Evolutionary conservation across 2,329 filamentous ascomycete species (phyloP), one percentile per base, ranked within the genome.

Genomic region (Fusarium tanahbumbuense): DNA sequence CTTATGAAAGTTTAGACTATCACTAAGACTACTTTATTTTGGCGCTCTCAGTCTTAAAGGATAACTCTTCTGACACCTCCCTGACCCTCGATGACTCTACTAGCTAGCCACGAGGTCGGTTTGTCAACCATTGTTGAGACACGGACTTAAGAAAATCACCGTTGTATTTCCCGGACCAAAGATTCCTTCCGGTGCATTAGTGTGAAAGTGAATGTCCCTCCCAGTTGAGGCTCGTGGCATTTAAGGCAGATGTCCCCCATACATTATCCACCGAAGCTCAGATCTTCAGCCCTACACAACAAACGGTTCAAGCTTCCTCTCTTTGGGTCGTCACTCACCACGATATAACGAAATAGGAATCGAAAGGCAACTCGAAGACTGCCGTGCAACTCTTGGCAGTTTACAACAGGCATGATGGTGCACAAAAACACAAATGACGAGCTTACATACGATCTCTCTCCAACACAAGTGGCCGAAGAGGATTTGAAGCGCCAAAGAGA

Each of bases 91-190:
- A 54, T 46, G 22, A 25, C 66, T 56, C 66, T 56, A n/a, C 34
- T 28, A 53, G n/a, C 44, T 25, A 44, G 56, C 22, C 42, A 42
- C 20, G 12, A 55, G 47, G 49, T 61, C 28, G 30, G 61, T 23
- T 47, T 47, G 28, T 25, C 25, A 45, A 47, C 25, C 37, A 37
- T 12, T n/a, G 12, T 23, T 64, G 34, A 42, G 45, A 65, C 44
- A 27, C 68, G 68, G 68, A 71, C 28, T 55, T 71, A 61, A 69
- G 50, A 27, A 42, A 57, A 46, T 71, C 20, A 5, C 59, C 68
- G 60, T 37, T 56, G 28, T 25, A 48, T 40, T 32, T 54, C 30
- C 53, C 22, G 41, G n/a, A 13, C 18, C 18, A 49, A 47, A n/a
- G 34, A n/a, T 37, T 37, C 50, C 34, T 27, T 49, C 30, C 15